Evolutionary conservation across 2,329 filamentous ascomycete genomes (phyloP).

Genomic region (Arthrobotrys pseudoclavata): DNA sequence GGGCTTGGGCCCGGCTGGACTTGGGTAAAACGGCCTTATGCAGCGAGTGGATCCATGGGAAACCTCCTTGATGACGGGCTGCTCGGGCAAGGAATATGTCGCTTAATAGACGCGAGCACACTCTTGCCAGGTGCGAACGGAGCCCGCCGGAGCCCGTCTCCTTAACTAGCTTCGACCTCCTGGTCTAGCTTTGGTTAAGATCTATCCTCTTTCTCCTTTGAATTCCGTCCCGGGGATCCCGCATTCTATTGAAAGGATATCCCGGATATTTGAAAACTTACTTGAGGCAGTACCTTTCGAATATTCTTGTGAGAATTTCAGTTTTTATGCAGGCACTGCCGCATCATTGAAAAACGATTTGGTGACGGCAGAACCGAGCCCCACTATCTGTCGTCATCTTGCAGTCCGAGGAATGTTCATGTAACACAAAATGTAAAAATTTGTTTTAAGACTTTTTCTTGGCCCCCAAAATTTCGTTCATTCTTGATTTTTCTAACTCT

Average conservation of each 20-base stretch:
- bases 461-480: background rate
- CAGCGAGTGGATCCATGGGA: conserved; percentile 58
- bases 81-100: conserved; percentile 30
- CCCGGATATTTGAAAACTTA: conserved; percentile 3
- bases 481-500: conserved; percentile 2
- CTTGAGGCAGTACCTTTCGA: background rate
- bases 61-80: conserved; percentile 24
- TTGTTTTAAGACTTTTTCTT: background rate
- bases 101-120: conserved; percentile 58
- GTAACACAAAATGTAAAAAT: conserved; percentile 47
- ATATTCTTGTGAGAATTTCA: conserved; percentile 22
- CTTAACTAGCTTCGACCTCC: conserved; percentile 13
- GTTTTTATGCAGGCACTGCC: conserved; percentile 52
- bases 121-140: conserved; percentile 36
- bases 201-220: conserved; percentile 34
- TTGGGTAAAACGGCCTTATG: conserved; percentile 47
- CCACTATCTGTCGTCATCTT: conserved; percentile 50
- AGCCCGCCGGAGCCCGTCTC: conserved; percentile 54
- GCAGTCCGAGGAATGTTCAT: conserved; percentile 40
- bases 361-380: conserved; percentile 49
- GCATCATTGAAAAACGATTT: conserved; percentile 31
- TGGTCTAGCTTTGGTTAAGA: conserved; percentile 25
- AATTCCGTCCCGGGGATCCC: conserved; percentile 14
- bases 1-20: conserved; percentile 50
- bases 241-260: conserved; percentile 3